Evolutionary conservation across 2,329 filamentous ascomycete genomes (phyloP), one percentile per base, ranked within the genome.

Genomic region (Colletotrichum eremochloae): DNA sequence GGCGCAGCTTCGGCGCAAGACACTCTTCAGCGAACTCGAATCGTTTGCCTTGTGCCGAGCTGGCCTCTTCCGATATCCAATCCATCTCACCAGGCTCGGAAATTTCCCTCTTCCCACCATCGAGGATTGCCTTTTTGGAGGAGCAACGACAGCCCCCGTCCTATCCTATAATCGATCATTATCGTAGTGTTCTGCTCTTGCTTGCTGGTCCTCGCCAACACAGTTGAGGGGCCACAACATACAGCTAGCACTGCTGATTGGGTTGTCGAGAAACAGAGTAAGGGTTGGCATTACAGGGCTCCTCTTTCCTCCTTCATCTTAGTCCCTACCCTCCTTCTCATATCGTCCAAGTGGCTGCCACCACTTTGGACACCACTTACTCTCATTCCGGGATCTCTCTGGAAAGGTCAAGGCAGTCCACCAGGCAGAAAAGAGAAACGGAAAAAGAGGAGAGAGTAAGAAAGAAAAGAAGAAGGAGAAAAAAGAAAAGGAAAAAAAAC

Each of bases 21-120:
- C 66, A 18, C 60, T 68, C 24, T 52, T 53, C 65, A 58, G 65
- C 67, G 29, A 68, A 58, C 44, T 64, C 68, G 64, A 64, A 50
- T 63, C 58, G 44, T 50, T 40, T n/a, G 33, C 55, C 58, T 48
- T 60, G 65, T 63, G 56, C 50, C 58, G 24, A 61, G 38, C 6
- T 8, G 40, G 57, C 33, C 29, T 63, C 42, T 44, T n/a, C 52
- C 69, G n/a, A 57, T 36, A 69, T 56, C 36, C 55, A 8, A 8
- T 7, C 33, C 36, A 57, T 57, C 20, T 33, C 48, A 58, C 38
- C 57, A 62, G 29, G 11, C 52, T 46, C 62, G 42, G 36, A 15
- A 12, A 38, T 48, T 40, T 14, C 44, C 63, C 31, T 15, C 9
- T 48, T 62, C n/a, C 50, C 44, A 5, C 33, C 44, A 20, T 63